Evolutionary conservation across 352 stramenopile species (phyloP), one percentile per base, ranked within the genome.

Genomic region (Phytophthora constricta): DNA sequence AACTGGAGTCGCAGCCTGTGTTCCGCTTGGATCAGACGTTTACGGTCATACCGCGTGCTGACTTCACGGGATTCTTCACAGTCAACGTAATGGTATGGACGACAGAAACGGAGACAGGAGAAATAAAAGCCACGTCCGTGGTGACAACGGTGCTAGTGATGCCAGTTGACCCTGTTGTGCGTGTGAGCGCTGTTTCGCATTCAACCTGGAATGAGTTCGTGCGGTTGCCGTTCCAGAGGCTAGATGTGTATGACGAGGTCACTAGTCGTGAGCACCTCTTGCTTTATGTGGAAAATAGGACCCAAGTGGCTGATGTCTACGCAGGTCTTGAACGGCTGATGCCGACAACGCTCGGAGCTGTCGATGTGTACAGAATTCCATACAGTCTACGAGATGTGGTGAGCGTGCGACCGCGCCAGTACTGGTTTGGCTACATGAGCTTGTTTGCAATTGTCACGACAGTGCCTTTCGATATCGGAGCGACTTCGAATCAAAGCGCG

Each of bases 401-500:
- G n/a, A 61, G 42, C 10, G 58, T 84, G 5, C 75, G 74, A 1
- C 66, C 75, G 3, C 48, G 57, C 23, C 43, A 76, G 14, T 72
- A 65, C 20, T 65, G 71, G 51, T 71, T 77, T 1, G 78, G 70
- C 1, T 80, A 68, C 37, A 56, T 84, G 26, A 71, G 67, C 13
- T 22, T 86, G 16, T 82, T 80, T 56, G 68, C 72, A n/a, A 69
- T 86, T 4, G 41, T 77, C 5, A 80, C 78, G 19, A 82, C 78
- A 0, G 78, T 84, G 19, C 27, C 60, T 25, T 82, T 84, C 41
- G 73, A 79, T 45, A 74, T 87, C 49, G 56, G 3, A 9, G 28
- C 53, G 16, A 47, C 45, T 4, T 28, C 70, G 7, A 79, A 70
- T 41, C 59, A 58, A 41, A 79, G 62, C 8, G 76, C 73, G 5